Evolutionary conservation across 345 rosid genomes (phyloP).

Genomic region (Arabidopsis suecica): DNA sequence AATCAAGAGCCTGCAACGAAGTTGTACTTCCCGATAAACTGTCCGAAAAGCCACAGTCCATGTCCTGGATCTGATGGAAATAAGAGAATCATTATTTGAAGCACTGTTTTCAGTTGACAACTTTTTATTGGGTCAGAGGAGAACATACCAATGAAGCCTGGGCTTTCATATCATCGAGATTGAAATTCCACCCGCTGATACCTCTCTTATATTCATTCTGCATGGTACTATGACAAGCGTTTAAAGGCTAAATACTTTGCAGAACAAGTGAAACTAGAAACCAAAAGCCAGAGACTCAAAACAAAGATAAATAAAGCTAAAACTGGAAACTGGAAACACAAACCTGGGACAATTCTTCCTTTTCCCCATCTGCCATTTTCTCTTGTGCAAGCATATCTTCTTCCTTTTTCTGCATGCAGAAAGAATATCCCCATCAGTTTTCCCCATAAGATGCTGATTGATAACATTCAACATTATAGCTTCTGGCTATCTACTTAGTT

Average conservation of each 20-base stretch:
- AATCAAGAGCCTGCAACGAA: conserved; percentile 58
- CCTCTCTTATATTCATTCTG: conserved; percentile 99
- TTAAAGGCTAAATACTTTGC: conserved; percentile 38
- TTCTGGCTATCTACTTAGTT: conserved; percentile 12
- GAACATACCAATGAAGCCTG: conserved; percentile 91
- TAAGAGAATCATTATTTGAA: conserved; percentile 25
- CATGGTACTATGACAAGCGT: conserved; percentile 44
- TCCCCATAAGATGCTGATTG: conserved; percentile 16
- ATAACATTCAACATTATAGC: background rate
- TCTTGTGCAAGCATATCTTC: conserved; percentile 98
- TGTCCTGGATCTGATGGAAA: conserved; percentile 78
- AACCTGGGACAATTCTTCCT: conserved; percentile 97
- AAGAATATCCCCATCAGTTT: conserved; percentile 34
- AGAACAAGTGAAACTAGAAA: conserved; percentile 17
- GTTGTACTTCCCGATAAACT: conserved; percentile 58
- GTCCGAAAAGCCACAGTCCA: conserved; percentile 65
- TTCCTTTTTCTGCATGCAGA: conserved; percentile 77
- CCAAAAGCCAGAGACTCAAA: conserved; percentile 7
- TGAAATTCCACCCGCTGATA: conserved; percentile 96
- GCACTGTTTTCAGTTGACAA: conserved; percentile 25
- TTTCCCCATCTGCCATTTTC: conserved; percentile 96
- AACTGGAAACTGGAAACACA: conserved; percentile 39
- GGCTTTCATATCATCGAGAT: conserved; percentile 96
- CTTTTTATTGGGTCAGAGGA: conserved; percentile 13
- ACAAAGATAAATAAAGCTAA: conserved; percentile 4